phyloP scores from a whole-genome alignment of 208 protist genomes.

The Polymyxa betae region DNA sequence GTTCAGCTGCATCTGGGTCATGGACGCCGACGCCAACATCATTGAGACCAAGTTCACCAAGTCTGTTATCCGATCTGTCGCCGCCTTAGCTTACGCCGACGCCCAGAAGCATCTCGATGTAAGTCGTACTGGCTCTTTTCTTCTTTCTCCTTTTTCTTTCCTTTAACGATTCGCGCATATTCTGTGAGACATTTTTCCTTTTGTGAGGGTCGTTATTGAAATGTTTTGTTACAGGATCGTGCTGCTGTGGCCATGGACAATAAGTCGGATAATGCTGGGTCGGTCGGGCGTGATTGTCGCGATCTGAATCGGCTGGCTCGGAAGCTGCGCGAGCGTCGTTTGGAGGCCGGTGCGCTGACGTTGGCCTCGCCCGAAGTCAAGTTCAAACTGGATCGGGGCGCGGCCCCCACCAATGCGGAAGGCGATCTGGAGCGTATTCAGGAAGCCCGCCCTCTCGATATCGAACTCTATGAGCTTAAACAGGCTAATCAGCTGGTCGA shows the following conservation, averaged over 20 bases:
- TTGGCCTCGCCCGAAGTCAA: conserved; percentile 69
- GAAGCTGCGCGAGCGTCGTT: conserved; percentile 57
- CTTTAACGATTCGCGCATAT: neutral
- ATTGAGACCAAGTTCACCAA: conserved; percentile 69
- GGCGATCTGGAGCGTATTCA: neutral
- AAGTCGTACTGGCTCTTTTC: conserved; percentile 1
- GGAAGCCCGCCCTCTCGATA: conserved; percentile 60
- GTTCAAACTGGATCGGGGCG: conserved; percentile 60
- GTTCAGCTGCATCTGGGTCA: conserved; percentile 81
- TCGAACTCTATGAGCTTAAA: conserved; percentile 66
- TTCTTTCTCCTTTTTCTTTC: neutral
- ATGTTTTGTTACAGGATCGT: neutral
- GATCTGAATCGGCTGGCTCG: conserved; percentile 58
- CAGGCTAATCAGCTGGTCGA: conserved; percentile 71
- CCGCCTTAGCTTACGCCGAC: conserved; percentile 70
- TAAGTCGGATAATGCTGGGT: neutral
- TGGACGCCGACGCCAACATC: conserved; percentile 69
- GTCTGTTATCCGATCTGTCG: conserved; percentile 74
- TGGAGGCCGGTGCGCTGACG: conserved; percentile 68
- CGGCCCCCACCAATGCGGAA: neutral
- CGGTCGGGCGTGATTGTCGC: conserved; percentile 47
- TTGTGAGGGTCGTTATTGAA: neutral
- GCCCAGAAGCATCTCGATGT: conserved; percentile 66
- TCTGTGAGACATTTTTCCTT: neutral
- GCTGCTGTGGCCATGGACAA: neutral